Evolutionary conservation across 139 green algal species (phyloP).

Genomic region (Picochlorum costavermella): DNA sequence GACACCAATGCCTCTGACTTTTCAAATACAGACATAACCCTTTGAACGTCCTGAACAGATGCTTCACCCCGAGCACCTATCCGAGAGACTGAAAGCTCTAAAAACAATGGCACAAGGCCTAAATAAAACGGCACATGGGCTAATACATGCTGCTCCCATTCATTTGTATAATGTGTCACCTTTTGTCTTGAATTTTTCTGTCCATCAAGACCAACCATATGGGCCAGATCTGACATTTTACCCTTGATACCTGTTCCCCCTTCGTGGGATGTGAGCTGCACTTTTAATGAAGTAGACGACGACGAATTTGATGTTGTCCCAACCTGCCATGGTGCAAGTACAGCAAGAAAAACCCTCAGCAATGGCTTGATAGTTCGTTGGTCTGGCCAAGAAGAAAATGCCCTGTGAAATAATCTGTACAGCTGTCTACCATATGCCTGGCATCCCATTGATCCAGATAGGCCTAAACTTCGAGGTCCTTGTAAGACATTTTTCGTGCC

Average conservation of each 20-base stretch:
- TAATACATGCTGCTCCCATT: slow-evolving; percentile 65
- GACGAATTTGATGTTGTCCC: no score
- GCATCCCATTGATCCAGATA: slow-evolving; percentile 16
- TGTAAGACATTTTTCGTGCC: background rate
- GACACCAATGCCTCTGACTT: slow-evolving; percentile 27
- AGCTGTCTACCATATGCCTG: slow-evolving; percentile 54
- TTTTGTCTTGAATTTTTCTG: background rate
- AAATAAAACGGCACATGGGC: slow-evolving; percentile 72
- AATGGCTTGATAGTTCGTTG: slow-evolving; percentile 39
- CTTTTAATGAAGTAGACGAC: background rate
- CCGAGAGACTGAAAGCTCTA: slow-evolving; percentile 33
- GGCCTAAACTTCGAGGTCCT: background rate
- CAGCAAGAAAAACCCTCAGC: slow-evolving; percentile 47
- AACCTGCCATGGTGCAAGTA: slow-evolving; percentile 51
- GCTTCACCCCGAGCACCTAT: slow-evolving; percentile 20
- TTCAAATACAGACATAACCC: slow-evolving; percentile 31
- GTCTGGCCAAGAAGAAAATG: slow-evolving; percentile 55
- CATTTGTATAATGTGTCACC: slow-evolving; percentile 20
- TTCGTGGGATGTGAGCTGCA: background rate
- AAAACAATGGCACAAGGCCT: slow-evolving; percentile 61
- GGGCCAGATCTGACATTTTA: slow-evolving; percentile 27
- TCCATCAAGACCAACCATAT: slow-evolving; percentile 17
- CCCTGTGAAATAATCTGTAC: slow-evolving; percentile 55
- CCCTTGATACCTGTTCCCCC: slow-evolving; percentile 11
- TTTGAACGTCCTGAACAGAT: slow-evolving; percentile 27